phyloP scores from a whole-genome alignment of 1,284 basidiomycete genomes.

The Ganoderma lucidum region DNA sequence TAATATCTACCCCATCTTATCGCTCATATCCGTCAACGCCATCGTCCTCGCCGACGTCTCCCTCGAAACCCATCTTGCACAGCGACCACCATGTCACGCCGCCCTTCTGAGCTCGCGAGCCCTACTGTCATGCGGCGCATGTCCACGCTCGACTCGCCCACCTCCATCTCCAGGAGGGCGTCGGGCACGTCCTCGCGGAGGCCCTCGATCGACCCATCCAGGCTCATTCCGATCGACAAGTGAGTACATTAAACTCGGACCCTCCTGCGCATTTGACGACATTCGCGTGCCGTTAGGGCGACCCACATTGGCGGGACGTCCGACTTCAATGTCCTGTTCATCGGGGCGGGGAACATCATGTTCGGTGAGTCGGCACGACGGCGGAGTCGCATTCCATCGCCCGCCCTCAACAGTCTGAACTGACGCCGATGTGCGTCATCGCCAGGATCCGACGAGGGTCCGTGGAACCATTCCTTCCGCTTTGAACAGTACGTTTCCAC shows the following conservation, averaged over 20 bases:
- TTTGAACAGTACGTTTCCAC: constrained; percentile 78
- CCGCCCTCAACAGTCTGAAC: background rate
- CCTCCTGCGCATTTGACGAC: constrained; percentile 12
- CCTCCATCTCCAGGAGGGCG: constrained; percentile 44
- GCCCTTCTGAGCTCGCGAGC: constrained; percentile 33
- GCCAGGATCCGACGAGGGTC: constrained; percentile 83
- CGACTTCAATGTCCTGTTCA: constrained; percentile 90
- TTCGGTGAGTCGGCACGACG: constrained; percentile 65
- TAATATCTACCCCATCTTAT: constrained; percentile 35
- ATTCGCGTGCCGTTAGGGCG: constrained; percentile 48
- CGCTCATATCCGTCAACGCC: constrained; percentile 33
- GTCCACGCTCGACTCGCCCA: constrained; percentile 35
- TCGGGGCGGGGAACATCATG: constrained; percentile 96
- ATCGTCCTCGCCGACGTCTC: constrained; percentile 9
- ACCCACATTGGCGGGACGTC: constrained; percentile 64
- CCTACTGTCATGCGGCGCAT: constrained; percentile 31
- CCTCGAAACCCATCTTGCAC: constrained; percentile 12
- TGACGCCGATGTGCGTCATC: constrained; percentile 14
- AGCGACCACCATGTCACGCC: constrained; percentile 29
- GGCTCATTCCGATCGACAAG: constrained; percentile 83
- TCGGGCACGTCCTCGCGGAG: constrained; percentile 56
- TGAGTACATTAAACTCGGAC: constrained; percentile 38
- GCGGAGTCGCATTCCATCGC: background rate
- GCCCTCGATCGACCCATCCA: constrained; percentile 77
- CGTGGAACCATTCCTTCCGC: constrained; percentile 96